Percentiles rank a stretch among this genome's conserved stretches.
phyloP scores from a whole-genome alignment of 805 yeast species.

The Nakazawaea pomicola region DNA sequence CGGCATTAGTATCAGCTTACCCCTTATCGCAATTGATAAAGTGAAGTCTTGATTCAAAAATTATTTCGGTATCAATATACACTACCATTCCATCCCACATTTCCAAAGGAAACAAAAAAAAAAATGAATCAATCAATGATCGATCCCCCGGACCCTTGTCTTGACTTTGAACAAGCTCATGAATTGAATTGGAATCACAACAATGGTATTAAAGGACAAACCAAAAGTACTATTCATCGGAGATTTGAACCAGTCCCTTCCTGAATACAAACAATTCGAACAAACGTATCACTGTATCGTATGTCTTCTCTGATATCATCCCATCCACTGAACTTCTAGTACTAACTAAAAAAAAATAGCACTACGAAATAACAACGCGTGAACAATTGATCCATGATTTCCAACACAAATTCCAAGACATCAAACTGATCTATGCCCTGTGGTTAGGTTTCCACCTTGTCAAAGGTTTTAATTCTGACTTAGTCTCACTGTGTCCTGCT shows the following conservation, averaged over 20 bases:
- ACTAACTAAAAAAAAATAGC: neutral
- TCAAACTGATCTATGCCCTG: conserved; percentile 47
- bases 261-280: conserved; percentile 42
- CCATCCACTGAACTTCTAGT: too few relatives aligned
- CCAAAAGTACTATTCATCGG: conserved; percentile 44
- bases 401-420: conserved; percentile 27
- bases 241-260: conserved; percentile 40
- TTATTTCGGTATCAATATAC: too few relatives aligned
- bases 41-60: too few relatives aligned
- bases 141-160: too few relatives aligned
- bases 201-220: too few relatives aligned
- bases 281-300: conserved; percentile 31
- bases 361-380: conserved; percentile 35
- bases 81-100: too few relatives aligned
- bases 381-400: conserved; percentile 37
- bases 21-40: too few relatives aligned
- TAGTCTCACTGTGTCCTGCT: conserved; percentile 37
- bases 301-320: too few relatives aligned
- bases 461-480: conserved; percentile 38
- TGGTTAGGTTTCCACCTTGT: conserved; percentile 42
- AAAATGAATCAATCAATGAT: too few relatives aligned
- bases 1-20: too few relatives aligned
- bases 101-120: too few relatives aligned
- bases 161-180: neutral
- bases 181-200: neutral